Conservation (phyloP, 306 rosid species). For the Cyclanthera cordifolia region DNA sequence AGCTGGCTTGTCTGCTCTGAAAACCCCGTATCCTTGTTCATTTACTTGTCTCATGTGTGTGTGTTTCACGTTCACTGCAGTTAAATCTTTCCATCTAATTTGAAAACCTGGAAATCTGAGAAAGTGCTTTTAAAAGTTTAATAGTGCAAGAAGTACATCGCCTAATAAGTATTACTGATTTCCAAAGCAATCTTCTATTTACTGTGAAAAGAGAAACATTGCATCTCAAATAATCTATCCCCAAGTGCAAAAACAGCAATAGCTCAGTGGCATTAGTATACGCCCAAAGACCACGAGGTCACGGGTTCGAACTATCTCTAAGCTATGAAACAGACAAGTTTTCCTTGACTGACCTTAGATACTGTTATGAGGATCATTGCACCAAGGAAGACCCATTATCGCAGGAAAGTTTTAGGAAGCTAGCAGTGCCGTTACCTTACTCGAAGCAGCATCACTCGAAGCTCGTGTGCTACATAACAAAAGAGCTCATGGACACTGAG, state of each 20-base stretch:
- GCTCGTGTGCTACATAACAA: constrained; percentile 94
- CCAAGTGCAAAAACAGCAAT: constrained; percentile 10
- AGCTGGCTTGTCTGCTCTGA: constrained; percentile 93
- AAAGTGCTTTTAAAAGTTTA: no score
- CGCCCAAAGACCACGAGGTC: no score
- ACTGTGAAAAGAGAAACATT: neutral
- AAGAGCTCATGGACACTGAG: constrained; percentile 91
- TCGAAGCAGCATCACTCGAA: constrained; percentile 90
- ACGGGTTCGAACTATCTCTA: no score
- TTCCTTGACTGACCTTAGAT: constrained; percentile 64
- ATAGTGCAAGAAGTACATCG: no score
- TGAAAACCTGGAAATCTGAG: no score
- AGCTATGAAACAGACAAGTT: neutral
- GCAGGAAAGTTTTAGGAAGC: constrained; percentile 68
- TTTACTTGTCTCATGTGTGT: neutral
- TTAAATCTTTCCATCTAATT: neutral
- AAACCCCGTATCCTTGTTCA: constrained; percentile 76
- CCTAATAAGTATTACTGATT: no score
- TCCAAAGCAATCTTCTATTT: neutral
- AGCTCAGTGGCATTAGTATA: no score
- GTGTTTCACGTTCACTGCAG: neutral
- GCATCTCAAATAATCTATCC: neutral
- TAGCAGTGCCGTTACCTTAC: constrained; percentile 72
- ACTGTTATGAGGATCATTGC: constrained; percentile 90
- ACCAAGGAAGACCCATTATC: constrained; percentile 95